Evolutionary conservation across 805 yeast species (phyloP), one percentile per base, ranked within the genome.

Genomic region (Myxozyma sirexii): DNA sequence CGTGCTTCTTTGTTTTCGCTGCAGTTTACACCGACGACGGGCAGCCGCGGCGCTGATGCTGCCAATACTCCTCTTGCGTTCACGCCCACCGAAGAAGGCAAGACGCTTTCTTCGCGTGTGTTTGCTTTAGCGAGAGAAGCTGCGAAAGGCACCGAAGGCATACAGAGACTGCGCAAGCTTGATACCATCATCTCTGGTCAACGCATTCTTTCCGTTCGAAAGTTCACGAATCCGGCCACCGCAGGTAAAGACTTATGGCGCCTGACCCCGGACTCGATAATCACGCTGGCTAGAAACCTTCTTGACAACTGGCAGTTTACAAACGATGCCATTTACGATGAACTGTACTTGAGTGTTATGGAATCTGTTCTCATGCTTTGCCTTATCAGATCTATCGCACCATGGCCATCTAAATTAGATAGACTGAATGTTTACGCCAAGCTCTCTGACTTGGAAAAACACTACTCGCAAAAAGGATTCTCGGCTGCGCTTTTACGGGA

Each of bases 111-210:
- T n/a, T 27, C 37, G 10, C 29, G 38, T 5, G 24, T 55, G 17
- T 12, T 17, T 17, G 44, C 7, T 26, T 45, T 55, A 12, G 29
- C 35, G 17, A 19, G n/a, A 17, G 56, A 42, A 13, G 56, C 48
- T 29, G 46, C 31, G 24, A 23, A 33, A 24, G 49, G 56, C n/a
- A 48, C 56, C 5, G 54, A 39, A 17, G 21, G 24, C 8, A 35
- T 49, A 24, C 44, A 27, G 48, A 52, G 45, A 10, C 33, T 48
- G 35, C 41, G 29, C 19, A 52, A 42, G 17, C 15, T 55, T 8
- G 43, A 57, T n/a, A 52, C 26, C 23, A 39, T 48, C 26, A 13
- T 58, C 24, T 33, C 38, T 5, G 62, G 62, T 24, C 59, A 58
- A 41, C 52, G 61, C 8, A 57, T 57, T 17, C 31, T 52, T 21